Percentiles rank a stretch among this genome's conserved stretches.
phyloP scores from a whole-genome alignment of 768 basidiomycete species.

The Boletus sp. region DNA sequence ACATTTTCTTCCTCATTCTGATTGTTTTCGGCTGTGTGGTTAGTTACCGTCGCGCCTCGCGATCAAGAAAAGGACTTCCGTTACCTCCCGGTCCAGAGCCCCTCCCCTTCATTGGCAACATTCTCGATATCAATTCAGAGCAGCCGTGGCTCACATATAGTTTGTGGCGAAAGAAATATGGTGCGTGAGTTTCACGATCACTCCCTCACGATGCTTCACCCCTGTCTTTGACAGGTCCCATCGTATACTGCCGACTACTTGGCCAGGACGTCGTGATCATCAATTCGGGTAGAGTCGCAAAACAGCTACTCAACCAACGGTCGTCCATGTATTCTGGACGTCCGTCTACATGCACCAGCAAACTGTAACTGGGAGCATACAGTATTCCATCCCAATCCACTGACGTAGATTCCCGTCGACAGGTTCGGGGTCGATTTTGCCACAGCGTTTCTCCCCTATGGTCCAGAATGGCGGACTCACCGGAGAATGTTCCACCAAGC shows the following conservation, averaged over 20 bases:
- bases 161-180: slow-evolving; percentile 28
- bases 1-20: slow-evolving; percentile 8
- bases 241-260: slow-evolving; percentile 27
- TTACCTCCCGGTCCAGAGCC: slow-evolving; percentile 25
- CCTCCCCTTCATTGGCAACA: slow-evolving; percentile 24
- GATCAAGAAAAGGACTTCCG: slow-evolving; percentile 5
- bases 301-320: slow-evolving; percentile 29
- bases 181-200: slow-evolving; percentile 5
- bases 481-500: slow-evolving; percentile 28
- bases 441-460: slow-evolving; percentile 29
- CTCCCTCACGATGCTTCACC: background rate
- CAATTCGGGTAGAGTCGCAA: slow-evolving; percentile 25
- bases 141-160: slow-evolving; percentile 29
- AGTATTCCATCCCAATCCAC: background rate
- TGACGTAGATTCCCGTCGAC: background rate
- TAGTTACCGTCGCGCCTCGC: slow-evolving; percentile 3
- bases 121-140: slow-evolving; percentile 21
- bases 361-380: slow-evolving; percentile 15
- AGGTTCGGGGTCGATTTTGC: slow-evolving; percentile 31
- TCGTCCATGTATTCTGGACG: slow-evolving; percentile 30
- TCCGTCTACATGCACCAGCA: slow-evolving; percentile 18
- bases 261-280: slow-evolving; percentile 27
- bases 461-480: slow-evolving; percentile 28
- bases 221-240: slow-evolving; percentile 19
- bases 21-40: slow-evolving; percentile 11